Evolutionary conservation across 371 early-diverging fungal genomes (phyloP).

Genomic region (Mortierella sp.): DNA sequence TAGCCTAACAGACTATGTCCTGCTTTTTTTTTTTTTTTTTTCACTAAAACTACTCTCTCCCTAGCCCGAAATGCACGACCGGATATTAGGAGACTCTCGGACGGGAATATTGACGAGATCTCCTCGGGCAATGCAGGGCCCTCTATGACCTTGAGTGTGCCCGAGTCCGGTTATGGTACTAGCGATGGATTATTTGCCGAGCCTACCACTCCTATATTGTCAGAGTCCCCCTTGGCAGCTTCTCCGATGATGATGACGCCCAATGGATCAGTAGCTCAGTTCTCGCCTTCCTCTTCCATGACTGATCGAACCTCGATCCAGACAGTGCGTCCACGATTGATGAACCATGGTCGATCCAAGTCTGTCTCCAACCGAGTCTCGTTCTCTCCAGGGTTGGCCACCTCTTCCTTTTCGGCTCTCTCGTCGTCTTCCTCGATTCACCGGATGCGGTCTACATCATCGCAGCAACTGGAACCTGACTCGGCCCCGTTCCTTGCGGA

Average conservation of each 20-base stretch:
- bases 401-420: constrained; percentile 21
- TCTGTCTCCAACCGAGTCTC: constrained; percentile 50
- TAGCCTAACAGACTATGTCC: neutral
- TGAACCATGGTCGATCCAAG: constrained; percentile 49
- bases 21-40: neutral
- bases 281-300: neutral
- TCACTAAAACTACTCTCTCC: too few species aligned
- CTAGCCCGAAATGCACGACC: constrained; percentile 49
- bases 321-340: constrained; percentile 21
- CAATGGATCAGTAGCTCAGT: constrained; percentile 1
- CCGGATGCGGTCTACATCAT: constrained; percentile 12
- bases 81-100: constrained; percentile 41
- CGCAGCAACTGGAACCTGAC: neutral
- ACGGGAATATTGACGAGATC: constrained; percentile 47
- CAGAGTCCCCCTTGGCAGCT: constrained; percentile 10
- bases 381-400: constrained; percentile 35
- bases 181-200: neutral
- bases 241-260: constrained; percentile 12
- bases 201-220: neutral
- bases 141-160: neutral
- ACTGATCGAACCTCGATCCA: constrained; percentile 17
- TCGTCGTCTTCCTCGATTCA: constrained; percentile 32
- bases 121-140: constrained; percentile 27
- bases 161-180: neutral
- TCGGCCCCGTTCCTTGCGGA: constrained; percentile 27